A percentile compares a stretch with the other conserved stretches of the same genome.
Evolutionary conservation across 2,329 filamentous ascomycete genomes (phyloP).

Genomic region (Pseudopithomyces chartarum): DNA sequence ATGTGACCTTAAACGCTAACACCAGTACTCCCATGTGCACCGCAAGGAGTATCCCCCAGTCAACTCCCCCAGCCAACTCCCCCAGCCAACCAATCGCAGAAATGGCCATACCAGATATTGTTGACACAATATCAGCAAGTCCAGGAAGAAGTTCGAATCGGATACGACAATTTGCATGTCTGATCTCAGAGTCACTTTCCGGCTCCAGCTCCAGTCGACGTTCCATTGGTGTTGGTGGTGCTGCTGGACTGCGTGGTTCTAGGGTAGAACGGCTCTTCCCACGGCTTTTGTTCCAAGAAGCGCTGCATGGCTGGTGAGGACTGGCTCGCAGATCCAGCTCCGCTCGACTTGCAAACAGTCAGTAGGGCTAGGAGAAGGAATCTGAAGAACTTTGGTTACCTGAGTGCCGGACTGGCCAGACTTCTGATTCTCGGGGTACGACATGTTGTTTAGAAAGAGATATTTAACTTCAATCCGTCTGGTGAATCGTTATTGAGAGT

Average conservation of each 20-base stretch:
- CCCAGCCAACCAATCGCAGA: too few species aligned
- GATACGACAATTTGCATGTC: too few species aligned
- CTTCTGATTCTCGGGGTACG: background rate
- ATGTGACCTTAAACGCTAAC: too few species aligned
- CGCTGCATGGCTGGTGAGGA: slow-evolving; percentile 12
- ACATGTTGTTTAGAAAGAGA: background rate
- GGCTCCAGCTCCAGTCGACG: background rate
- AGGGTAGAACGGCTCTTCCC: slow-evolving; percentile 3
- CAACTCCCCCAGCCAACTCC: too few species aligned
- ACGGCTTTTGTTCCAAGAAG: slow-evolving; percentile 5
- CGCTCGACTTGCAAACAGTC: background rate
- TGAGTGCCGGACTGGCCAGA: background rate
- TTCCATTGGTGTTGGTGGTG: background rate
- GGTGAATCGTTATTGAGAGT: background rate
- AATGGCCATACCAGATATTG: too few species aligned
- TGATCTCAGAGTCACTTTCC: background rate
- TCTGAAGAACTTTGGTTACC: background rate
- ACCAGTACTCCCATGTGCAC: too few species aligned
- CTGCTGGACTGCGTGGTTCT: background rate
- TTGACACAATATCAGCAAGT: too few species aligned
- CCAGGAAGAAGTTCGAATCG: too few species aligned
- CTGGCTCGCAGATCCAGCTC: background rate
- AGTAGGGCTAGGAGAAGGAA: background rate
- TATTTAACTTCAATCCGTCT: background rate
- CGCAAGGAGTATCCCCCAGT: too few species aligned